Percentiles rank a stretch among this genome's conserved stretches.
Evolutionary conservation across 371 early-diverging fungal genomes (phyloP).

Genomic region (Cladochytrium tenue): DNA sequence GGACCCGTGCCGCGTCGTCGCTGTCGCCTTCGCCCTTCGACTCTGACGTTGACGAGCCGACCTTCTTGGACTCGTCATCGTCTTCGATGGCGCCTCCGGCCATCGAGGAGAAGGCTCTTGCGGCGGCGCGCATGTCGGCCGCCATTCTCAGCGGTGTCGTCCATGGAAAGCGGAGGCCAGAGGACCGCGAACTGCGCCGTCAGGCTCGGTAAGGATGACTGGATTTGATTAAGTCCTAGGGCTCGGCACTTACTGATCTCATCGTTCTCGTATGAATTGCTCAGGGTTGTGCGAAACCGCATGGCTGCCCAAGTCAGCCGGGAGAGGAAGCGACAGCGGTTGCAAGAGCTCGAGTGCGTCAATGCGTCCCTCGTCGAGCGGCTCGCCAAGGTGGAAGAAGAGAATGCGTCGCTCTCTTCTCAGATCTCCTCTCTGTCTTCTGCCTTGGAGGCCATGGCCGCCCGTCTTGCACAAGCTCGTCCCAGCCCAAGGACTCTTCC

Average conservation of each 20-base stretch:
- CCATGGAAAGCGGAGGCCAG: neutral
- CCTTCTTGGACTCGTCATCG: too few relatives aligned
- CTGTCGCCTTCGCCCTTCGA: too few relatives aligned
- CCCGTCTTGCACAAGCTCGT: neutral
- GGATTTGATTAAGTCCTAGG: too few relatives aligned
- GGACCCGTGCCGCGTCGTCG: too few relatives aligned
- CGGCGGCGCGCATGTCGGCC: neutral
- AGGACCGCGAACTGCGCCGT: neutral
- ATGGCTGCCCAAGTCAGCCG: slow-evolving; percentile 87
- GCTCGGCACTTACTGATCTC: too few relatives aligned
- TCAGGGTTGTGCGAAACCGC: slow-evolving; percentile 81
- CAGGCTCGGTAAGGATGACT: neutral
- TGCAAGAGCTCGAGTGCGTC: slow-evolving; percentile 71
- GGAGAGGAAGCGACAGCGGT: slow-evolving; percentile 82
- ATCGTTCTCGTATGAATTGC: neutral
- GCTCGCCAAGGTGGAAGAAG: slow-evolving; percentile 64
- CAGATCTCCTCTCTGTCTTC: slow-evolving; percentile 19
- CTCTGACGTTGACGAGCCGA: too few relatives aligned
- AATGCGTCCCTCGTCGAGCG: slow-evolving; percentile 67
- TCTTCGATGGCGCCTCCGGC: too few relatives aligned
- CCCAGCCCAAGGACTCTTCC: neutral
- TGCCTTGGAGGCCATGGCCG: slow-evolving; percentile 9
- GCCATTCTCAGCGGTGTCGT: neutral
- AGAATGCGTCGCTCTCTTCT: slow-evolving; percentile 58
- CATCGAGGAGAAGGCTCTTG: neutral